Evolutionary conservation across 441 rosid species (phyloP), one percentile per base, ranked within the genome.

Genomic region (Pelargonium citronellum): DNA sequence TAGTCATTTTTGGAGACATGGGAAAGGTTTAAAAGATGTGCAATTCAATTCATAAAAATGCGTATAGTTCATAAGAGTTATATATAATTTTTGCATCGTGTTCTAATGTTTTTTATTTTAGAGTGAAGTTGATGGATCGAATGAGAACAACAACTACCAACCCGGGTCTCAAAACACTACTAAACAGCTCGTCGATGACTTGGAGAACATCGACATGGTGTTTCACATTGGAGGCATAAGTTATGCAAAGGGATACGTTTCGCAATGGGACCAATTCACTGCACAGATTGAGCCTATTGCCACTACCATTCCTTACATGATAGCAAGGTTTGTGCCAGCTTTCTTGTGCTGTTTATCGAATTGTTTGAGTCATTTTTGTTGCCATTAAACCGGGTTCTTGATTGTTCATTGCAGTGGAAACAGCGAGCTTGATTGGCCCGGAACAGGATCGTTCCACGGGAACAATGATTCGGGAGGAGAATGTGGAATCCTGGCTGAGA

Each of bases 181-280:
- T 2, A 94, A 90, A 73, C 92, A 87, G 74, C 83, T 94, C 72
- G 79, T 89, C 66, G 84, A 77, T 66, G 99, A 91, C 79, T 76
- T 90, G 74, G 72, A 67, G 69, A 75, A 90, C 84, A 72, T 81
- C 61, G 92, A 91, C 79, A 87, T 90, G 68, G 89, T 91, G 57
- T 90, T 91, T 79, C 97, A 89, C 76, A 89, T 91, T 11, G 97
- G 99, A 73, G 99, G 91, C 66, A 65, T 94, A 55, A 68, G 89
- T 1, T 91, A 94, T 75, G 64, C 99, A 17, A 94, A 91, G 71
- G 99, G 99, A 16, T 94, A 91, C 70, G 30, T 94, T 72, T 94
- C 99, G 1, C 95, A 94, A 72, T 94, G 99, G 99, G 99, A 94
- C 79, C 99, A 91, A 70, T 91, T 94, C 82, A 94, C 97, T 24